Base-by-base conservation (phyloP, 2,329 filamentous ascomycete genomes). In the Exophiala mesophila region DNA sequence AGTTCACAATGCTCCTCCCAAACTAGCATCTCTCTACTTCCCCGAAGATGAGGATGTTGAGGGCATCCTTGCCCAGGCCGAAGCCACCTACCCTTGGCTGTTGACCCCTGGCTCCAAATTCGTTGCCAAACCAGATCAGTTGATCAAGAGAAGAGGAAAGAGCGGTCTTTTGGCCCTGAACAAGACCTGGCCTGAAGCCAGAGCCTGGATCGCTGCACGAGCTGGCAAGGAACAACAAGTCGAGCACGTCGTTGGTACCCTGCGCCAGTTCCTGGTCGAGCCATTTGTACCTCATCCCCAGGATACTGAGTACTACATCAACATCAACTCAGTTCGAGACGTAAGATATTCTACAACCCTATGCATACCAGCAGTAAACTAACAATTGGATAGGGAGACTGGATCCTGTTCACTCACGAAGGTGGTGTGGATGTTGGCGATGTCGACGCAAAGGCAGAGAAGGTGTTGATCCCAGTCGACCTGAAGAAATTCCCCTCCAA, bases 71-170 rank as follows among this genome's bases (percentile, higher is more conserved):
- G 80, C 96, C 76, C 86, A 94, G 76, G 92, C 92, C 55, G 92
- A 98, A 80, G 75, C 85, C 69, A 92, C 85, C 69, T 97, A 92
- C 77, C 92, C 92, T 58, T 98, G 92, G 90, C 78, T 98, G 60
- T 79, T 96, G 57, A 76, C 80, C 57, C 66, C 79, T 50, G 88
- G 80, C 55, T 76, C 88, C 70, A 94, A 87, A 75, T 96, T 98
- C 66, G 92, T 98, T 63, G 92, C 92, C 56, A 97, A 98, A 82
- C 92, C 92, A 65, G 92, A 98, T 77, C 90, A 97, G 77, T 79
- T 98, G 70, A 98, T 98, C 81, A 98, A 98, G 86, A 80, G 92
- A 71, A 83, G 92, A 78, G 92, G 92, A 68, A 98, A 98, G 87
- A 96, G 88, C 67, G 92, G 92, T 64, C 83, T 98, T 45, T 74